phyloP scores from a whole-genome alignment of 2,329 filamentous ascomycete species.

The Scleromitrula shiraiana region DNA sequence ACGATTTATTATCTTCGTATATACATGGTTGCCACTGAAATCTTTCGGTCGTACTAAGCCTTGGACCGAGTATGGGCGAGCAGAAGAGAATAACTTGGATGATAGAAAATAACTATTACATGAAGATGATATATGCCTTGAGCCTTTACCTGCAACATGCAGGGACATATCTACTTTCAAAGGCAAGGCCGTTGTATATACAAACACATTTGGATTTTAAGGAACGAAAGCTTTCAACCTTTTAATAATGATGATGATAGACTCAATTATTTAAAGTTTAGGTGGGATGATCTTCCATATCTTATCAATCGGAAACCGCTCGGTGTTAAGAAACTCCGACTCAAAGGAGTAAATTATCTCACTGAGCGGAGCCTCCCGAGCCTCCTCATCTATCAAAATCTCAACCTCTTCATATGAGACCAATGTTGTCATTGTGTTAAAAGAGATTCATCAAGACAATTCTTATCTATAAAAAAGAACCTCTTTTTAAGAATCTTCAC shows the following conservation, averaged over 20 bases:
- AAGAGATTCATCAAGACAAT: too few relatives aligned
- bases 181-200: neutral
- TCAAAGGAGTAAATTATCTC: neutral
- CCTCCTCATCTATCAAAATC: neutral
- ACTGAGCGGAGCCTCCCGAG: neutral
- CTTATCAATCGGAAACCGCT: constrained; percentile 1
- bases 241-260: constrained; percentile 5
- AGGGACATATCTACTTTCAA: constrained; percentile 23
- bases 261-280: too few relatives aligned
- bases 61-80: constrained; percentile 8
- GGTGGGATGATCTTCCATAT: too few relatives aligned
- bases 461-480: too few relatives aligned
- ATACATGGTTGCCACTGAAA: constrained; percentile 1
- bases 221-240: neutral
- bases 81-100: neutral
- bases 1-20: constrained; percentile 12
- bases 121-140: constrained; percentile 7
- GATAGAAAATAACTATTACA: constrained; percentile 1
- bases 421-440: too few relatives aligned
- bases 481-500: too few relatives aligned
- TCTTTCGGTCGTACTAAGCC: constrained; percentile 11
- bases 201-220: neutral
- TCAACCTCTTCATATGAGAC: too few relatives aligned
- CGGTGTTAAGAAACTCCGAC: neutral
- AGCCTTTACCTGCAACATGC: constrained; percentile 21